Conservation (phyloP, 2,329 filamentous ascomycete species). For the Aplosporella prunicola region DNA sequence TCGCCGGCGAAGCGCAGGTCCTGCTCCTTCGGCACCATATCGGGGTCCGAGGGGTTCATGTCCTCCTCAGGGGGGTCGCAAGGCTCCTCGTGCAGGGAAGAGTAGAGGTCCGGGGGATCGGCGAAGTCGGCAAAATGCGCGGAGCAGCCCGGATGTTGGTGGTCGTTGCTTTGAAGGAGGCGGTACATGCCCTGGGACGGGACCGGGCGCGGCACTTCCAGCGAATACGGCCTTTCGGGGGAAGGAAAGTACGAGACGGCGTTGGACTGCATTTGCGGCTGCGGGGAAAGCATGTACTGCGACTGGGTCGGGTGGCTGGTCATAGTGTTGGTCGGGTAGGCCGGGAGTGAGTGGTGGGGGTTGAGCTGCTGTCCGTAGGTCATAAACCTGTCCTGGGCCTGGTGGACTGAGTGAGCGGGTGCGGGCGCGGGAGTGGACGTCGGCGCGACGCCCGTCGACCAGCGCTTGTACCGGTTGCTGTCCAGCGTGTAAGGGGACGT, state of each 20-base stretch:
- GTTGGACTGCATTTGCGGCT: constrained; percentile 32
- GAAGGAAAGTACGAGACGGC: constrained; percentile 36
- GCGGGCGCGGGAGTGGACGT: constrained; percentile 53
- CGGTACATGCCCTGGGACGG: constrained; percentile 66
- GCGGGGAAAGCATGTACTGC: constrained; percentile 29
- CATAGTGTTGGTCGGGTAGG: constrained; percentile 25
- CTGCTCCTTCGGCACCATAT: constrained; percentile 68
- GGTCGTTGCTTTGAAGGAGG: constrained; percentile 65
- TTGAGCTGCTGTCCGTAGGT: constrained; percentile 51
- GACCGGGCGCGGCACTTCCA: constrained; percentile 47
- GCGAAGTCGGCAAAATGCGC: constrained; percentile 64
- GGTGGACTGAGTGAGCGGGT: constrained; percentile 45
- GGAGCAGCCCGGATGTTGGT: constrained; percentile 51
- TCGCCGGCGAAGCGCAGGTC: constrained; percentile 67
- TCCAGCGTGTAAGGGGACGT: constrained; percentile 62
- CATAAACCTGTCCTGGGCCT: constrained; percentile 52
- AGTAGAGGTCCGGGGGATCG: constrained; percentile 68
- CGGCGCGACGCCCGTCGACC: constrained; percentile 55
- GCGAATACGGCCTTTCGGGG: constrained; percentile 42
- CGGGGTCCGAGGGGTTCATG: constrained; percentile 69
- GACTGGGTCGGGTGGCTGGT: constrained; percentile 22
- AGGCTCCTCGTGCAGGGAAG: constrained; percentile 64
- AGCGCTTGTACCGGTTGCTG: constrained; percentile 58
- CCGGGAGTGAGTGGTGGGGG: constrained; percentile 31
- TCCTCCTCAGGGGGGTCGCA: constrained; percentile 67